Evolutionary conservation across 352 stramenopile genomes (phyloP).

Genomic region (Globisporangium rhizosaccharum): DNA sequence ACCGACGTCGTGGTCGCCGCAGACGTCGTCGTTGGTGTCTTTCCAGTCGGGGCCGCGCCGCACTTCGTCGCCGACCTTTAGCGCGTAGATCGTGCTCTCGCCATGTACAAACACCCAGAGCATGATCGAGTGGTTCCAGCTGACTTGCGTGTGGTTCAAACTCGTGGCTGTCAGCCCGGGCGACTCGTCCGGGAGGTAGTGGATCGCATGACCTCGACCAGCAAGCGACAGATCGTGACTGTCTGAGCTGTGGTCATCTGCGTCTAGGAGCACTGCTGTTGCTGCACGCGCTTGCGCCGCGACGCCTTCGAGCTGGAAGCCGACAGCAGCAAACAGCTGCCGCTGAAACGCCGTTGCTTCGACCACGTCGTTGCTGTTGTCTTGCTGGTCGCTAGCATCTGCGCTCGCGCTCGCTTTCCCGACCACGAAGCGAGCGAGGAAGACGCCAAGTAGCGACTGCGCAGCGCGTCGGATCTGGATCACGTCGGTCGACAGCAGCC

Average conservation of each 20-base stretch:
- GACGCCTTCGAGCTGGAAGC: constrained; percentile 53
- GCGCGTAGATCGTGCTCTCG: constrained; percentile 35
- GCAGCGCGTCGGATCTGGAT: constrained; percentile 40
- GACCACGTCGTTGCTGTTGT: constrained; percentile 16
- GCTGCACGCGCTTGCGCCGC: constrained; percentile 19
- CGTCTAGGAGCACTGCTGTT: background rate
- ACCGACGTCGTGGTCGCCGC: constrained; percentile 20
- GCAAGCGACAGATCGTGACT: background rate
- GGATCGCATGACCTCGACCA: background rate
- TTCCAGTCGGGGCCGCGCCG: constrained; percentile 47
- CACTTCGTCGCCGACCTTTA: constrained; percentile 70
- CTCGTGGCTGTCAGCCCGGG: constrained; percentile 36
- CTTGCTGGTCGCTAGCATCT: constrained; percentile 11
- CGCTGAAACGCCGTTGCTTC: constrained; percentile 55
- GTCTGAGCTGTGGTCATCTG: background rate
- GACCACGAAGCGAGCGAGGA: constrained; percentile 62
- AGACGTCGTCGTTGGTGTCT: constrained; percentile 16
- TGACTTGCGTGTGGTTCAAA: constrained; percentile 23
- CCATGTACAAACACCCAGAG: constrained; percentile 61
- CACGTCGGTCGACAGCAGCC: constrained; percentile 38
- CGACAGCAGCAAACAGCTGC: constrained; percentile 60
- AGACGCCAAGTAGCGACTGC: constrained; percentile 48
- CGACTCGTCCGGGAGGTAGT: constrained; percentile 35
- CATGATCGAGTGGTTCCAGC: constrained; percentile 77
- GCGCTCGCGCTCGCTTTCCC: constrained; percentile 17